phyloP scores from a whole-genome alignment of 805 yeast genomes.

The Phaffomyces antillensis region DNA sequence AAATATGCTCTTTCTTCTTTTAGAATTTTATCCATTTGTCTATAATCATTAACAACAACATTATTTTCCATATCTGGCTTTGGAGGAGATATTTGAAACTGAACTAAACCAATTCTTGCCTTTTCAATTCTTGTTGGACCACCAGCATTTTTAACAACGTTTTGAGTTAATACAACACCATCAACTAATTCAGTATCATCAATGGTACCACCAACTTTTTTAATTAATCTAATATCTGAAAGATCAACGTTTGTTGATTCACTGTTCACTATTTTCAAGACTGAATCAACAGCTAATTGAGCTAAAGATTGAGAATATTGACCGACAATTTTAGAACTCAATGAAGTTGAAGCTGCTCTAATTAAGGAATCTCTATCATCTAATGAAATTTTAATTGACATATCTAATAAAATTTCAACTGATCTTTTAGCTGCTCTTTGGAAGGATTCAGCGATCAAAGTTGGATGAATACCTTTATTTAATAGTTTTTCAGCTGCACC shows the following conservation, averaged over 20 bases:
- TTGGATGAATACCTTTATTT: constrained; percentile 91
- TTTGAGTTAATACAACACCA: constrained; percentile 92
- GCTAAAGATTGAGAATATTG: constrained; percentile 83
- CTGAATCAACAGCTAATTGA: constrained; percentile 92
- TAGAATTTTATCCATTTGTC: constrained; percentile 98
- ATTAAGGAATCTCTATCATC: constrained; percentile 75
- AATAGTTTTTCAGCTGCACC: constrained; percentile 93
- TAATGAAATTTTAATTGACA: constrained; percentile 78
- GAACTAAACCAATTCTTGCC: constrained; percentile 82
- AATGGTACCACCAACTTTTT: constrained; percentile 95
- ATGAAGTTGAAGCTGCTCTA: constrained; percentile 90
- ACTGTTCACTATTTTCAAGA: constrained; percentile 64
- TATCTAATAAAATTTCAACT: constrained; percentile 72
- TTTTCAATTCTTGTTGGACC: constrained; percentile 94
- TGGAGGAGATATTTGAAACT: constrained; percentile 92
- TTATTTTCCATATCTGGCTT: constrained; percentile 92
- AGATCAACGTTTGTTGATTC: constrained; percentile 69
- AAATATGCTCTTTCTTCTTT: constrained; percentile 97
- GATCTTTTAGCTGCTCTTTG: constrained; percentile 81
- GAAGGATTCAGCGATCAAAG: constrained; percentile 91
- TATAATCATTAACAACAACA: constrained; percentile 93
- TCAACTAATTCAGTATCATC: constrained; percentile 91
- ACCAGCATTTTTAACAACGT: constrained; percentile 82
- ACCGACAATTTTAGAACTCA: constrained; percentile 91
- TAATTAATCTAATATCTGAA: constrained; percentile 79